Base-by-base conservation (phyloP, 2,329 filamentous ascomycete genomes). In the Microdochium bolleyi region DNA sequence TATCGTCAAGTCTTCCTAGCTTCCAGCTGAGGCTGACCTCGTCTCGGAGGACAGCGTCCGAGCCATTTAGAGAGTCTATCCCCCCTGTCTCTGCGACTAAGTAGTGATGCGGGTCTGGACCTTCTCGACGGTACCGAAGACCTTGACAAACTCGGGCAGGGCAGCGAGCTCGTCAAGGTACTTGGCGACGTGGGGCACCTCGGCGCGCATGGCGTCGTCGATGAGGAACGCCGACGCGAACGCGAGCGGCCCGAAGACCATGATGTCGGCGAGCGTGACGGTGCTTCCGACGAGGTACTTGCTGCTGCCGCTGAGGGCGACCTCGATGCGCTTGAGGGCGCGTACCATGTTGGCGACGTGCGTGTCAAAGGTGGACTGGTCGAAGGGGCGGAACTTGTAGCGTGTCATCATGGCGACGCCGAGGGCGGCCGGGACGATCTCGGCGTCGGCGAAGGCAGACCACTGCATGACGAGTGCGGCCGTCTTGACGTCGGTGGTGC, bases 401-500 rank as follows among this genome's bases (percentile, higher is more conserved):
- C 67, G 2, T 2, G 51, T 38, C 66, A 68, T 66, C 37, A 60
- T 14, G n/a, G 61, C 37, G 1, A 57, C 46, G 4, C 61, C 59
- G 3, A 59, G 27, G 8, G 59, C 5, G 55, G 63, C 60, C 32
- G 51, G 22, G 24, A 51, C 41, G 14, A 72, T 50, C 61, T 73
- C 71, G 49, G 57, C 60, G 54, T 75, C 69, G 14, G 70, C 60
- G 57, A 72, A 74, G 52, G 58, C 63, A n/a, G 70, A 61, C 76
- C 75, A 80, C 60, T 76, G 68, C 25, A 66, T 61, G 61, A 79
- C 70, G 9, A 63, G 59, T 0, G 74, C 73, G 32, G 68, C 65
- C 50, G 72, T 67, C 54, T 71, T 67, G 8, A 65, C 50, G 34
- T 70, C 73, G 3, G 57, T 2, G 49, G 24, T 21, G 24, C 77